Conservation (phyloP, 805 yeast genomes). For the Teunomyces stri region DNA sequence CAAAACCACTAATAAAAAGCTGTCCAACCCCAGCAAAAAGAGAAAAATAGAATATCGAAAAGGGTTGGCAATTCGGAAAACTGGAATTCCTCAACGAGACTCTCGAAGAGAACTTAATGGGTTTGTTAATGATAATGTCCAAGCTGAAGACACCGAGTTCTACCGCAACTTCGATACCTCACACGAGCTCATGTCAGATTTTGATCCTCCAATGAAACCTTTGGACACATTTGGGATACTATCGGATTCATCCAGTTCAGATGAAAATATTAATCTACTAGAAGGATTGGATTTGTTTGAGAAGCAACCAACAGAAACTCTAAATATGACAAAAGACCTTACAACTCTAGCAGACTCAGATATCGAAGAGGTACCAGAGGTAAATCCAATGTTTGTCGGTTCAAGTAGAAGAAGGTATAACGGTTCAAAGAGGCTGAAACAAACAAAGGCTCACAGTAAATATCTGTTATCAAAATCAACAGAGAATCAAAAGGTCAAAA, state of each 20-base stretch:
- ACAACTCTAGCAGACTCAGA: neutral
- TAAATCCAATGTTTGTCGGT: constrained; percentile 18
- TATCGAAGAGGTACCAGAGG: constrained; percentile 1
- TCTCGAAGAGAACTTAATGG: constrained; percentile 8
- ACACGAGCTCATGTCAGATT: constrained; percentile 8
- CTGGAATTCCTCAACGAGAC: constrained; percentile 12
- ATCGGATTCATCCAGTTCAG: constrained; percentile 7
- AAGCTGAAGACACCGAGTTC: constrained; percentile 6
- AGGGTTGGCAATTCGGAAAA: constrained; percentile 37
- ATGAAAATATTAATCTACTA: constrained; percentile 2
- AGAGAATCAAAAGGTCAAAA: neutral
- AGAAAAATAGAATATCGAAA: constrained; percentile 22
- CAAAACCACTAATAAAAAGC: constrained; percentile 11
- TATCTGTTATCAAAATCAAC: neutral
- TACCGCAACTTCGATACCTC: constrained; percentile 8
- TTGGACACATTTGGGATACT: constrained; percentile 10
- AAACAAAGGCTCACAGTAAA: neutral
- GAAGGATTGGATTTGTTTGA: constrained; percentile 1
- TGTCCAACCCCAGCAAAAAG: neutral
- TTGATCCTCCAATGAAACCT: constrained; percentile 5
- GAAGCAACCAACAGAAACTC: neutral
- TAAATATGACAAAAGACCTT: too few relatives aligned
- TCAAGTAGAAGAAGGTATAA: neutral
- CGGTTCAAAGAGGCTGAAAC: neutral
- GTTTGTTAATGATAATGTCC: constrained; percentile 21